Evolutionary conservation across 1,284 basidiomycete genomes (phyloP), one percentile per base, ranked within the genome.

Genomic region (Ustilago crameri): DNA sequence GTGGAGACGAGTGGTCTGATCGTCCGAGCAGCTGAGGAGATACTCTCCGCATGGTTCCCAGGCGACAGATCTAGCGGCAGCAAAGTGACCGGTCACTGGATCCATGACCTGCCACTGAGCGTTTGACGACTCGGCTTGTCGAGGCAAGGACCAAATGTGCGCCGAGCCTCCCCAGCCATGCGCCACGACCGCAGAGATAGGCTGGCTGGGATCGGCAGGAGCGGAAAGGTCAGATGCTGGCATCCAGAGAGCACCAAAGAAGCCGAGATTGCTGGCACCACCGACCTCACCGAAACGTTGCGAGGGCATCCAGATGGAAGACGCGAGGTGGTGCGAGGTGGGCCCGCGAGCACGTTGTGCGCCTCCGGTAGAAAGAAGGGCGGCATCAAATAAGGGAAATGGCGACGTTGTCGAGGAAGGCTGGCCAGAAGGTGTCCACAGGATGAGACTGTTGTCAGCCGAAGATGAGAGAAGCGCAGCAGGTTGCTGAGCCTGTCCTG

Each of bases 301-400:
- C 14, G 67, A 65, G 3, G 81, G 75, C 47, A 82, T 66, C 81
- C 81, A 83, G 48, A 81, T 63, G 41, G 72, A 72, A 8, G 69
- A 67, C 22, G 70, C 70, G 30, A 72, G 61, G 14, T 70, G 61
- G 35, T 64, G 50, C 10, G 44, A 52, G 18, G 57, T 63, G 5
- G 62, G 74, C 89, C 64, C 51, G 22, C 41, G 58, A 50, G 69
- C 47, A 37, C 43, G 49, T 27, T 24, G 42, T 12, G 46, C 60
- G 53, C 35, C 79, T 67, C 20, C 54, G 18, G 56, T 51, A 10
- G 74, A 71, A 32, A 76, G 55, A 80, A 93, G 91, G 3, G 38
- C 27, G 12, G 24, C 32, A 52, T 90, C 91, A 26, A 71, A 64
- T 10, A 48, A 35, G 20, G 70, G 42, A 45, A 72, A 68, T 45